Conservation (phyloP, 345 rosid genomes). For the Syzygium aromaticum region DNA sequence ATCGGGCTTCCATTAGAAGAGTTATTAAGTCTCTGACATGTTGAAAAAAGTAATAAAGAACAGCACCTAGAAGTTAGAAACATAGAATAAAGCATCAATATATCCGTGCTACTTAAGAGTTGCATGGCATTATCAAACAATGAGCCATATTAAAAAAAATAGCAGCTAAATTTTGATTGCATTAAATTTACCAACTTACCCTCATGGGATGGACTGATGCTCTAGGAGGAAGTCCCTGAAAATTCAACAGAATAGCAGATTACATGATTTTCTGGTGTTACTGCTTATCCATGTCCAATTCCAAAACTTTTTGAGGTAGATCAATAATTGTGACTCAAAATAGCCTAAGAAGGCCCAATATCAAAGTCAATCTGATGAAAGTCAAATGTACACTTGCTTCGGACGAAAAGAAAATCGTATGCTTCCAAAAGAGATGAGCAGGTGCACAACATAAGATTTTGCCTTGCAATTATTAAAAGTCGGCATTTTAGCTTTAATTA, state of each 20-base stretch:
- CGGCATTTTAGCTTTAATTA: neutral
- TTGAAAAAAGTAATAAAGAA: no score
- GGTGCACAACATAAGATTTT: neutral
- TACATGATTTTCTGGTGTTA: neutral
- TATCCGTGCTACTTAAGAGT: neutral
- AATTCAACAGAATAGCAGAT: neutral
- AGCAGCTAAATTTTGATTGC: neutral
- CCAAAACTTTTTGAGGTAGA: neutral
- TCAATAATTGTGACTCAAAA: neutral
- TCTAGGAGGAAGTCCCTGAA: slow-evolving; percentile 97
- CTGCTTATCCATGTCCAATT: neutral
- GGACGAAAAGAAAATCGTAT: neutral
- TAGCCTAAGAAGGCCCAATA: neutral
- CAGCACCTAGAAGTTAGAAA: neutral
- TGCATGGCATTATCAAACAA: neutral
- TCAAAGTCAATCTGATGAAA: neutral
- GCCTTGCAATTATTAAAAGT: neutral
- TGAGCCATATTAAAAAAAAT: slow-evolving; percentile 4
- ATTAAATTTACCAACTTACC: slow-evolving; percentile 45
- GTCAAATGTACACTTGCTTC: neutral
- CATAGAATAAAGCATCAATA: neutral
- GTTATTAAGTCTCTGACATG: neutral
- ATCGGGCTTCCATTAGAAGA: neutral
- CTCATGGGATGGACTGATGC: slow-evolving; percentile 99
- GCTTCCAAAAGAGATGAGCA: neutral